phyloP scores from a whole-genome alignment of 768 basidiomycete species.

The Gyrodon lividus region DNA sequence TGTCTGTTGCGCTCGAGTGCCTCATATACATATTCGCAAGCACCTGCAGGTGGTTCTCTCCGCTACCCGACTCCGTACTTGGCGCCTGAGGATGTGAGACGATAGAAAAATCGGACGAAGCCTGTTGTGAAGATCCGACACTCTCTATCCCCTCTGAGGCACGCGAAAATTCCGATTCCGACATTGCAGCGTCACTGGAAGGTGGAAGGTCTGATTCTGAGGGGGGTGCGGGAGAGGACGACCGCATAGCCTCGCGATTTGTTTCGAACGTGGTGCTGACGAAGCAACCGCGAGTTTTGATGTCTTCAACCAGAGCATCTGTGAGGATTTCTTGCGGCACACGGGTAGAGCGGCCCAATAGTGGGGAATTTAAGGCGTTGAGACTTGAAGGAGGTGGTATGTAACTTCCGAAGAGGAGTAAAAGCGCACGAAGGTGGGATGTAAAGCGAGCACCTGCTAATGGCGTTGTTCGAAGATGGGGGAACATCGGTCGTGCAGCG shows the following conservation, averaged over 20 bases:
- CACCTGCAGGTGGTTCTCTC: constrained; percentile 46
- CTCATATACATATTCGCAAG: constrained; percentile 70
- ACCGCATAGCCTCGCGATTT: constrained; percentile 32
- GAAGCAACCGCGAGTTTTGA: constrained; percentile 88
- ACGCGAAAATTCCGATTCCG: constrained; percentile 67
- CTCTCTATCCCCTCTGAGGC: constrained; percentile 49
- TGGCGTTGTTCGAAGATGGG: constrained; percentile 81
- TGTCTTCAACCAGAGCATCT: constrained; percentile 80
- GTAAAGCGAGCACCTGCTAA: constrained; percentile 82
- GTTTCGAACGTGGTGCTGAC: constrained; percentile 64
- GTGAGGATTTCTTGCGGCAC: constrained; percentile 81
- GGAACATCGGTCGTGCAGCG: constrained; percentile 82
- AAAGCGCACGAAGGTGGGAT: constrained; percentile 74
- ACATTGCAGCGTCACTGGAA: constrained; percentile 56
- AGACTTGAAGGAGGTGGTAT: constrained; percentile 77
- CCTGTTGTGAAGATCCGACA: constrained; percentile 45
- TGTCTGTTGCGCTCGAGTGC: constrained; percentile 74
- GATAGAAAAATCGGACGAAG: constrained; percentile 54
- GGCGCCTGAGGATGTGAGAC: constrained; percentile 44
- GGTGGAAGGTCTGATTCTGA: constrained; percentile 43
- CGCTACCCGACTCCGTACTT: constrained; percentile 18
- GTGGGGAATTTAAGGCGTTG: constrained; percentile 60
- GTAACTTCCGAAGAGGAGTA: constrained; percentile 82
- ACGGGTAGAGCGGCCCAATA: constrained; percentile 58
- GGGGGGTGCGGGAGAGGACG: constrained; percentile 28